phyloP scores from a whole-genome alignment of 345 rosid species.

The Moricandia moricandioides region DNA sequence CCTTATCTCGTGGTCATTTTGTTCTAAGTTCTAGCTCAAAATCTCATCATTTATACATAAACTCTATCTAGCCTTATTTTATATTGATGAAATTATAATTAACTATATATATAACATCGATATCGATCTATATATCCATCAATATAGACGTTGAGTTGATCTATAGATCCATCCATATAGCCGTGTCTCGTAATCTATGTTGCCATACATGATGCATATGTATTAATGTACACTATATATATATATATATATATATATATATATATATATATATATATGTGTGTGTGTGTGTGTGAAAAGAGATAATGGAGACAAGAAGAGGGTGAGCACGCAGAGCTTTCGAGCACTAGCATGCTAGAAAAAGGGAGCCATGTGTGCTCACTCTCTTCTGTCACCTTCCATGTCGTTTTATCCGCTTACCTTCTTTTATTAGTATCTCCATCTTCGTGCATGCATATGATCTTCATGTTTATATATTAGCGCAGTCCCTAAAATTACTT shows the following conservation, averaged over 20 bases:
- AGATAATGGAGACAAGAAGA: constrained; percentile 33
- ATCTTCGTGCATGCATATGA: background rate
- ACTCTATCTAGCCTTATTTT: no score
- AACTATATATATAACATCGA: no score
- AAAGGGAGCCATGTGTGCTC: constrained; percentile 36
- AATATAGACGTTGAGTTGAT: no score
- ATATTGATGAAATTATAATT: no score
- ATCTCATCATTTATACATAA: no score
- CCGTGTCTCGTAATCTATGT: no score
- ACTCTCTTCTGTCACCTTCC: constrained; percentile 37
- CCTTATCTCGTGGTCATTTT: no score
- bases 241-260: background rate
- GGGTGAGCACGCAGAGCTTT: constrained; percentile 40
- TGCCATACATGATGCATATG: no score
- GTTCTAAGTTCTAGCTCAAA: no score
- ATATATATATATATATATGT: background rate
- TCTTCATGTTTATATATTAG: background rate
- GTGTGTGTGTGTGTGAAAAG: background rate
- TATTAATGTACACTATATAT: background rate
- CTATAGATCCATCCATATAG: no score
- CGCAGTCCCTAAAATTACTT: background rate
- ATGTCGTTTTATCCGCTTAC: constrained; percentile 16
- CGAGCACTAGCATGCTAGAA: constrained; percentile 38
- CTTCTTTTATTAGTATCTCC: background rate
- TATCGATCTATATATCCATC: no score